Base-by-base conservation (phyloP, 768 basidiomycete species). In the Phallus indusiatus region DNA sequence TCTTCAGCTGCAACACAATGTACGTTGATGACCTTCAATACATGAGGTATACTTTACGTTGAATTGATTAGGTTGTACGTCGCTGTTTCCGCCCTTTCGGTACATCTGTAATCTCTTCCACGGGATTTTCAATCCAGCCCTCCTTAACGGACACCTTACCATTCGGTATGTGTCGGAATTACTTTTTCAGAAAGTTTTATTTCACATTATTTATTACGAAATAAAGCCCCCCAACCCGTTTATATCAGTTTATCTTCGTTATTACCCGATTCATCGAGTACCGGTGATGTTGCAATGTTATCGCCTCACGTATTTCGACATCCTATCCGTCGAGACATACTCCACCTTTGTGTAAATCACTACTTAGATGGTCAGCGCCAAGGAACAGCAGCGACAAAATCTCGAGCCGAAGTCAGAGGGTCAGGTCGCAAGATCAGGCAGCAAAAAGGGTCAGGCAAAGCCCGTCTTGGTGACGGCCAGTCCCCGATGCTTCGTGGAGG, bases 351-450 rank as follows among this genome's bases (percentile, higher is more conserved):
- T 68, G 86, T 94, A 35, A 81, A 88, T 6, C 90, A 95, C 66
- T 81, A 96, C 68, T 83, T 87, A 46, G 91, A 96, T 67, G 81
- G 84, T 18, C 78, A 94, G 16, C 85, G 95, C n/a, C 88, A 93
- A 75, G 95, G 95, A 28, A 87, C 89, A 12, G 93, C 91, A 21
- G 86, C 78, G 62, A 96, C 93, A 17, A 97, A 96, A 73, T 92
- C 88, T 34, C 87, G 96, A 58, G 84, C 81, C 21, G 92, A 97
- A 71, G 93, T 98, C 12, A 78, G 81, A 55, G 93, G 90, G 42
- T 95, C 93, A 1, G 92, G 92, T 9, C 75, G 79, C 66, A 99
- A 99, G 74, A 82, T 98, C 60, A 82, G 86, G 42, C 85, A 78
- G 6, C 96, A 99, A 71, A 99, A 99, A 71, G 95, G 95, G 9